Evolutionary conservation across 2,329 filamentous ascomycete species (phyloP).

Genomic region (Claviceps africana): DNA sequence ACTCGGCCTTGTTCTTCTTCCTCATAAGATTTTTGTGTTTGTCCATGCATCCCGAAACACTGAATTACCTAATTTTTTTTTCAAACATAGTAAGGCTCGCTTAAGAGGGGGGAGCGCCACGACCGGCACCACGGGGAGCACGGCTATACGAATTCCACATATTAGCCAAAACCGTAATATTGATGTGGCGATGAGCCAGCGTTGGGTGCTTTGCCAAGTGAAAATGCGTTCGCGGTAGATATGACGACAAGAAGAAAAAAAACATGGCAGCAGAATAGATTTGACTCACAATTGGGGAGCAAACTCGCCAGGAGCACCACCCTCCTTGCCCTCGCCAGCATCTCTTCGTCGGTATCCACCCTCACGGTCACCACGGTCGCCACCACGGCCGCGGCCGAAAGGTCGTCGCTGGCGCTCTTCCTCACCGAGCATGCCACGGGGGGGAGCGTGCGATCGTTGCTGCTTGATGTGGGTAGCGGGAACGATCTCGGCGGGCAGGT

Average conservation of each 20-base stretch:
- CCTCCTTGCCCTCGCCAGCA: slow-evolving; percentile 76
- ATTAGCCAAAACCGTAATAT: background rate
- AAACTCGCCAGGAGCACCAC: slow-evolving; percentile 82
- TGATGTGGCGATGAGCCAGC: background rate
- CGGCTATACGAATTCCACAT: slow-evolving; percentile 36
- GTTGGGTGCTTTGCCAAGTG: background rate
- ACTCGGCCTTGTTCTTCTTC: no score
- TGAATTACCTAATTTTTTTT: slow-evolving; percentile 22
- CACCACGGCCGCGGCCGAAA: slow-evolving; percentile 64
- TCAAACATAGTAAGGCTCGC: slow-evolving; percentile 23
- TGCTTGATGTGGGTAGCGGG: slow-evolving; percentile 99
- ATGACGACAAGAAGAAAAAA: background rate
- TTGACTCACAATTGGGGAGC: slow-evolving; percentile 75
- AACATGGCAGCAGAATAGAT: background rate
- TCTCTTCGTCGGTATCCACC: slow-evolving; percentile 89
- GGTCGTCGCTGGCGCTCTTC: slow-evolving; percentile 67
- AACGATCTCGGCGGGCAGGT: slow-evolving; percentile 98
- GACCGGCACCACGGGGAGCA: slow-evolving; percentile 70
- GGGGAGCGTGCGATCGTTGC: slow-evolving; percentile 95
- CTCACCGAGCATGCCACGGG: slow-evolving; percentile 96
- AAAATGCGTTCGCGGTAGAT: background rate
- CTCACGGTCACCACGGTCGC: slow-evolving; percentile 63
- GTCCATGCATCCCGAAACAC: slow-evolving; percentile 27
- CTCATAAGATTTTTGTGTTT: slow-evolving; percentile 10
- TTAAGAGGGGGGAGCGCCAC: slow-evolving; percentile 57